phyloP scores from a whole-genome alignment of 176 grass and related monocot species.

The Cocos nucifera region DNA sequence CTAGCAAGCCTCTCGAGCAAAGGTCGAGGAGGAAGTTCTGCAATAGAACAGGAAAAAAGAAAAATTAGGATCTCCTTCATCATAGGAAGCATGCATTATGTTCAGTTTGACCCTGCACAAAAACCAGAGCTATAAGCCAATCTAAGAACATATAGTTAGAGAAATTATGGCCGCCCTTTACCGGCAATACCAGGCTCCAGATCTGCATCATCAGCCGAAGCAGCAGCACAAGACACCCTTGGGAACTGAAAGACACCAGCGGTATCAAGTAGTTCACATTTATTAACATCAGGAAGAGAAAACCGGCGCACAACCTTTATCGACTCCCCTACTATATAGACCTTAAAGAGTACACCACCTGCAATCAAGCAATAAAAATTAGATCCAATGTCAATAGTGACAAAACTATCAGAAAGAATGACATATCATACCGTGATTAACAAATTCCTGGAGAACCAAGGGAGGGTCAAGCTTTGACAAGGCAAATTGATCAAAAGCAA shows the following conservation, averaged over 20 bases:
- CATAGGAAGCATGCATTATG: too few relatives aligned
- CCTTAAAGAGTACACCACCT: slow-evolving; percentile 92
- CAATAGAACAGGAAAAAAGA: background rate
- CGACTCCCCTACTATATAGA: slow-evolving; percentile 80
- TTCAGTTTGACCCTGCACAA: background rate
- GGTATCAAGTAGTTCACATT: slow-evolving; percentile 45
- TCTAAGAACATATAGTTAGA: too few relatives aligned
- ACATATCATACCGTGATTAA: slow-evolving; percentile 65
- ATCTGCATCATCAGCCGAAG: slow-evolving; percentile 63
- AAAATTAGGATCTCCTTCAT: slow-evolving; percentile 20
- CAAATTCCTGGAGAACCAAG: slow-evolving; percentile 88
- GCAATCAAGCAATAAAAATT: slow-evolving; percentile 15
- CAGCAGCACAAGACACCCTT: slow-evolving; percentile 92
- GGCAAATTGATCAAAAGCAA: slow-evolving; percentile 60
- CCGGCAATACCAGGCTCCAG: slow-evolving; percentile 75
- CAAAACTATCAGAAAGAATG: background rate
- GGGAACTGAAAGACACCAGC: slow-evolving; percentile 69
- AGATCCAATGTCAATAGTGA: too few relatives aligned
- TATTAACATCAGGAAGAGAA: slow-evolving; percentile 77
- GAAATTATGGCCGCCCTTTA: slow-evolving; percentile 9
- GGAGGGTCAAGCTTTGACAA: slow-evolving; percentile 75
- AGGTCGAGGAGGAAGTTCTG: slow-evolving; percentile 86
- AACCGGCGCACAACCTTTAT: slow-evolving; percentile 71
- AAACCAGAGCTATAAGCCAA: too few relatives aligned
- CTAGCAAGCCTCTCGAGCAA: slow-evolving; percentile 65